Percentiles rank a stretch among this genome's conserved stretches.
These are phyloP conservation scores for Casuarina equisetifolia DNA, from an alignment of 306 rosid genomes.

Conservation along the genomic window DNA sequence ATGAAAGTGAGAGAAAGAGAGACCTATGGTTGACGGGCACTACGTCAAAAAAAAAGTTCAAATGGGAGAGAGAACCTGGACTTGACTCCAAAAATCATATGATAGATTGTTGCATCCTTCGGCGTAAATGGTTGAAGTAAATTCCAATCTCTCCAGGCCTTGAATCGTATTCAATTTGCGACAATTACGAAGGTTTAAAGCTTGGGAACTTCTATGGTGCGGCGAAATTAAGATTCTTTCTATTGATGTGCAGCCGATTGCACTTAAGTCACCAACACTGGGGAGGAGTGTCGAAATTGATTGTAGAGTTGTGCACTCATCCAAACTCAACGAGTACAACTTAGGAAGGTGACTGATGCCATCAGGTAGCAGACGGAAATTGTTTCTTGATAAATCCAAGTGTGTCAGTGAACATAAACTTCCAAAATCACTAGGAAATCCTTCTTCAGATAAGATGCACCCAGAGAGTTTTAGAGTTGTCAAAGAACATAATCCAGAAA, in stretches of 20 bases:
- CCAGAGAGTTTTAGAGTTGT: not conserved
- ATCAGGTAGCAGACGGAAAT: not conserved
- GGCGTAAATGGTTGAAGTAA: too few relatives aligned
- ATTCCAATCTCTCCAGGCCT: not conserved
- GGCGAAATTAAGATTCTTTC: not conserved
- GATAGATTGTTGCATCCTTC: too few relatives aligned
- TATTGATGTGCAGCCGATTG: not conserved
- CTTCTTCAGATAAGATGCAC: not conserved
- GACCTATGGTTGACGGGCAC: too few relatives aligned
- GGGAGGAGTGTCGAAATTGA: not conserved
- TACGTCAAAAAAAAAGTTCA: too few relatives aligned
- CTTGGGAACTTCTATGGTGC: too few relatives aligned
- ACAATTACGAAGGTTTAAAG: constrained; percentile 3
- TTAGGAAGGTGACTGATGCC: not conserved
- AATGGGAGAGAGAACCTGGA: not conserved
- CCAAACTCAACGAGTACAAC: not conserved
- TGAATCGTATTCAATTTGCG: not conserved
- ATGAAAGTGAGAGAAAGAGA: too few relatives aligned
- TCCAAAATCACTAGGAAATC: not conserved
- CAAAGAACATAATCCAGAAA: not conserved
- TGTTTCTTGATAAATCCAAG: not conserved
- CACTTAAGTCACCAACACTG: not conserved
- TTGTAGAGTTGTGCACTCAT: not conserved
- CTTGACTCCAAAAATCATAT: too few relatives aligned
- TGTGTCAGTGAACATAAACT: not conserved